Evolutionary conservation across 371 early-diverging fungal genomes (phyloP).

Genomic region (Blakeslea trispora): DNA sequence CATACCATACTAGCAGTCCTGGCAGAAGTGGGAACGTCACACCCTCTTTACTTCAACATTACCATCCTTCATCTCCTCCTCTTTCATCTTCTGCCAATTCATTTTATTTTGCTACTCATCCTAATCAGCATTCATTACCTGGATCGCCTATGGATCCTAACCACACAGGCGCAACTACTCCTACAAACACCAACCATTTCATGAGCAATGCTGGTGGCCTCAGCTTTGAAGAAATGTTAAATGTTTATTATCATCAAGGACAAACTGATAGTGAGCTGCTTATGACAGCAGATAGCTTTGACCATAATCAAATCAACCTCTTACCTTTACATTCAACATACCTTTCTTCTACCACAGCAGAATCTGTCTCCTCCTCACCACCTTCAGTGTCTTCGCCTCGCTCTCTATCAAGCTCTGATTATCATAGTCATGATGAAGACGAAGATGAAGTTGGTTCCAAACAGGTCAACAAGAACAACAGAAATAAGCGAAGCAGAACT

Average conservation of each 20-base stretch:
- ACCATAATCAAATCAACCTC: conserved; percentile 9
- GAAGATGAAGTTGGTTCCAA: conserved; percentile 4
- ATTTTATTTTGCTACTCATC: conserved; percentile 3
- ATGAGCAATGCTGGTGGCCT: conserved; percentile 24
- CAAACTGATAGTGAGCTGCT: not conserved
- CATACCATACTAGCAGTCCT: conserved; percentile 3
- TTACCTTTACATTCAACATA: conserved; percentile 3
- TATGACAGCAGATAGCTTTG: not conserved
- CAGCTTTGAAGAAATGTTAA: conserved; percentile 35
- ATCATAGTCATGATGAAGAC: conserved; percentile 18
- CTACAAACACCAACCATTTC: not conserved
- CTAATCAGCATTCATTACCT: conserved; percentile 19
- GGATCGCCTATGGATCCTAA: not conserved
- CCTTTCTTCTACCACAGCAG: conserved; percentile 4
- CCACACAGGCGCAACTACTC: not conserved
- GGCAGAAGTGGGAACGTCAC: not conserved
- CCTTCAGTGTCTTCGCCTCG: conserved; percentile 16
- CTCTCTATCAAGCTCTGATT: conserved; percentile 24
- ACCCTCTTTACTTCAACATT: conserved; percentile 14
- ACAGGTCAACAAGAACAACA: not conserved
- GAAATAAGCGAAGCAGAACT: not conserved
- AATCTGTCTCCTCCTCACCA: conserved; percentile 11
- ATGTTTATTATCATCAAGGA: conserved; percentile 18
- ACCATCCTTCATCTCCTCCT: conserved; percentile 16
- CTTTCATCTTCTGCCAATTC: conserved; percentile 23